Base-by-base conservation (phyloP, 441 rosid genomes). In the Erodium texanum region DNA sequence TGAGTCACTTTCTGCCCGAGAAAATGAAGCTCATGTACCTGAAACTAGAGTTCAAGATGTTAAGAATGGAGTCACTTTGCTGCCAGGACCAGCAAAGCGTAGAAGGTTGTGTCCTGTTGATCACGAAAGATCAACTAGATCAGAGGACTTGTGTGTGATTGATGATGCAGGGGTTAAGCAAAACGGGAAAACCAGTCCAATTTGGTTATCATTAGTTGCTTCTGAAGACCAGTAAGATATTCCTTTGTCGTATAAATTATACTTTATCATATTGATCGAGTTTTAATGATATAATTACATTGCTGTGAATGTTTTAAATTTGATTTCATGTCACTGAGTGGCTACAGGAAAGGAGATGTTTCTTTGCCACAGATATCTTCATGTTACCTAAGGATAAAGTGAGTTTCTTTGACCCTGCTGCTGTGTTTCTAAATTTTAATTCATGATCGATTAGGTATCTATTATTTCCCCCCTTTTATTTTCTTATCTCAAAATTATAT, bases 331-430 rank as follows among this genome's bases (percentile, higher is more conserved):
- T 78, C 48, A 7, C 56, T 54, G 66, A 74, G 77, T 80, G 73
- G 67, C 63, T 76, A 56, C 81, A 88, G 94, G 91, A 83, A 79
- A 71, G 91, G 82, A 38, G 80, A 80, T 67, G 73, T 77, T 64
- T 79, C 86, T 71, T 79, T 88, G 83, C 91, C 93, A 0, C 93
- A 88, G 77, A 81, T 88, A 71, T 74, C 93, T 52, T 70, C 88
- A 7, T 70, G 86, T 71, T 88, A 82, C 89, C 74, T 88, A 83
- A 86, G 90, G 81, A 84, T 86, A 68, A 86, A 88, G 91, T 88
- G 82, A 86, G 91, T 84, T 65, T 68, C 56, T 73, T 43, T 62
- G 15, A 48, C 61, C 48, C 27, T 29, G 6, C 64, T 41, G 32
- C 43, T 24, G 36, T 65, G 70, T 72, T 9, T 59, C 18, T 38